These are phyloP conservation scores for Candida tunisiensis DNA, from an alignment of 1,139 yeast species.

Conservation along the genomic window DNA sequence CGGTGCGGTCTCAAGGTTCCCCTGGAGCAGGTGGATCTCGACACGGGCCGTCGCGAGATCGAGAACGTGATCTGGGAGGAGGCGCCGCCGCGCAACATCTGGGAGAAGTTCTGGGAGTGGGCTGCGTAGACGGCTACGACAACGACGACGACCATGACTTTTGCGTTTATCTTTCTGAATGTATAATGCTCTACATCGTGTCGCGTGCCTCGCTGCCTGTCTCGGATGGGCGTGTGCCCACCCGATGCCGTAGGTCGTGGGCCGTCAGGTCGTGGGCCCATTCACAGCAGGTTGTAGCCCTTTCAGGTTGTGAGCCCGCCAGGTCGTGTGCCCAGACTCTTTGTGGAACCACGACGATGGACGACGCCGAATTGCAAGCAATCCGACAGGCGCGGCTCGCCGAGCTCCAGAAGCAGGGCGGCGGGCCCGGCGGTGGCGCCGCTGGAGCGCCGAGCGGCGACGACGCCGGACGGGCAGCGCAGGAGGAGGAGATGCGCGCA, in stretches of 20 bases:
- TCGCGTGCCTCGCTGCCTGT: background rate
- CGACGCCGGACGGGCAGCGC: conserved; percentile 6
- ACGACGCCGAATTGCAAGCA: conserved; percentile 73
- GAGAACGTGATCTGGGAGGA: conserved; percentile 12
- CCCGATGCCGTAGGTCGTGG: background rate
- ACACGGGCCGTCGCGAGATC: conserved; percentile 2
- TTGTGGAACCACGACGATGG: conserved; percentile 8
- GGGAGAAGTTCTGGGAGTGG: conserved; percentile 5
- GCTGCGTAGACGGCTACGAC: too few species aligned
- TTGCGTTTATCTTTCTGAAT: too few species aligned
- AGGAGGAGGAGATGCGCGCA: conserved; percentile 18
- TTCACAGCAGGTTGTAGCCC: background rate
- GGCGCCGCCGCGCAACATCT: conserved; percentile 6
- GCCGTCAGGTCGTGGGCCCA: background rate
- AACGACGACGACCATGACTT: too few species aligned
- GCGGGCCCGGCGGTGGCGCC: conserved; percentile 6
- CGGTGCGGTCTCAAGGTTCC: conserved; percentile 31
- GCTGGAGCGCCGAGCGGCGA: conserved; percentile 5
- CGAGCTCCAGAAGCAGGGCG: conserved; percentile 37
- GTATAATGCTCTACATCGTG: background rate
- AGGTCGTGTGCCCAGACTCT: background rate
- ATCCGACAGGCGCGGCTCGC: conserved; percentile 77
- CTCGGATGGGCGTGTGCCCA: background rate
- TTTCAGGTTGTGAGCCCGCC: background rate
- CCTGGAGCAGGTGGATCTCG: conserved; percentile 34